Evolutionary conservation across 2,329 filamentous ascomycete genomes (phyloP), one percentile per base, ranked within the genome.

Genomic region (Trichoderma koningii): DNA sequence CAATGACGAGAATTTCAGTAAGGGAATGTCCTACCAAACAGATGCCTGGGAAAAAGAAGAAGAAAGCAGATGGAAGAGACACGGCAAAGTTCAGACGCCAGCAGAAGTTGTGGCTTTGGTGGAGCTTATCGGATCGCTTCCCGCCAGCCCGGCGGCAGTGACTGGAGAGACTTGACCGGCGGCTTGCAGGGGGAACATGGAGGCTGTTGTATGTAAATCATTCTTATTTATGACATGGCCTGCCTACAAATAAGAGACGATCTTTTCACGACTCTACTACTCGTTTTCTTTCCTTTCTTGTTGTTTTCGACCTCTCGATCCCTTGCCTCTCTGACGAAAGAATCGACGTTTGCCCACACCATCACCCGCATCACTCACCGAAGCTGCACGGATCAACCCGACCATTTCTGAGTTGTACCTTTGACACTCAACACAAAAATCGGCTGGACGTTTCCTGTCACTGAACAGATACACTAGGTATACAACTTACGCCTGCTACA

Each of bases 61-160:
- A 62, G 28, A 44, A 42, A 9, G 17, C 44, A 19, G 55, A 21
- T 38, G 34, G 47, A 59, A 14, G 23, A 38, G 23, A 41, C 14
- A n/a, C n/a, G 14, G 10, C 19, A 59, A 57, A 23, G 42, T 19
- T 47, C 23, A 15, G 28, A 48, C 45, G 12, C 19, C 19, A 48
- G 23, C 7, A 26, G 10, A 19, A 28, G 17, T 15, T 62, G 59
- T 55, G 59, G 50, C 59, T 19, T 52, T 19, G 21, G 59, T 53
- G 59, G 59, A 63, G 59, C 59, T 63, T 63, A 63, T 63, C 59
- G 59, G 59, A 63, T 63, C 15, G 50, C 50, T 63, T 63, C 41
- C 59, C 59, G 50, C 15, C 50, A 53, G 48, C 59, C 59, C 59
- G 59, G 50, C 59, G 17, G 59, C 38, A 63, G 44, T 63, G 44